Evolutionary conservation across 306 rosid species (phyloP), one percentile per base, ranked within the genome.

Genomic region (Fagus sylvatica): DNA sequence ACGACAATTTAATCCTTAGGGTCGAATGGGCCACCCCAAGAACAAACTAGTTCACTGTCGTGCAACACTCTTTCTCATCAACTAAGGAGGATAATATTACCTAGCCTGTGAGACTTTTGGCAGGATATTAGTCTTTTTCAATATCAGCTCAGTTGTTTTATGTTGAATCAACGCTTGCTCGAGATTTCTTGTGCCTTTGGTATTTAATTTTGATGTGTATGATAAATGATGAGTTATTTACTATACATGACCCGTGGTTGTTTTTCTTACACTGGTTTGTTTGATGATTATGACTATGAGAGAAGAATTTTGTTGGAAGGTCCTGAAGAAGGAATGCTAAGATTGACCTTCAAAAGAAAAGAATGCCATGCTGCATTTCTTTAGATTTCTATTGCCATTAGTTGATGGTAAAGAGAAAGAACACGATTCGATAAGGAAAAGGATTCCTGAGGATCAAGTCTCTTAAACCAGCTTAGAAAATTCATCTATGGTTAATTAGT

Each of bases 1-100:
- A 95, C 7, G 97, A 92, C 74, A 95, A 80, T 84, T 90, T 88
- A 78, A 88, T 88, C 87, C 90, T 88, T 77, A 76, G 92, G 69
- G 92, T 88, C 48, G 92, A 88, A 69, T 88, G 92, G 92, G 92
- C 92, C 39, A 88, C 92, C 2, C 92, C 92, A 22, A 84, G 92
- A 75, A 69, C 92, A 33, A 88, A 83, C 76, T 88, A 86, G 85
- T 61, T 13, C 53, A 16, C 13, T 3, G 1, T 17, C n/a, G 8
- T 30, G 5, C 33, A 22, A 17, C 13, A 22, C 64, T 57, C 46
- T 68, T 60, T 40, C 70, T 51, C 36, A 39, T 74, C 60, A 32
- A 28, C 37, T 59, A 49, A 40, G 36, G 12, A 70, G 71, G 55
- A 77, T 61, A 62, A 53, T 72, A 37, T 65, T 65, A 65, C 28